Conservation (phyloP, 805 yeast species). For the Saccharomycopsis lassenensis region DNA sequence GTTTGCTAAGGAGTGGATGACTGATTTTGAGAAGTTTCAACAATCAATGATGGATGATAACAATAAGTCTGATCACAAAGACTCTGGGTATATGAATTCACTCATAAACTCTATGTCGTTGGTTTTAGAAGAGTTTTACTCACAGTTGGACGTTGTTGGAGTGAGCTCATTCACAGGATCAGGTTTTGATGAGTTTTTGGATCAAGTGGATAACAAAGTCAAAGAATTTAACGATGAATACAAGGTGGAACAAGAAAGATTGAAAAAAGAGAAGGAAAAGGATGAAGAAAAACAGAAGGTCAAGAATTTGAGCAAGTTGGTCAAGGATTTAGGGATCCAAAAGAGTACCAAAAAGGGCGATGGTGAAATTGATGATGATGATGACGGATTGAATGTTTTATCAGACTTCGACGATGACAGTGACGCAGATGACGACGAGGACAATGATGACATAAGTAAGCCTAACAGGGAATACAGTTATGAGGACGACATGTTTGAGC, state of each 20-base stretch:
- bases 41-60: constrained; percentile 57
- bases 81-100: constrained; percentile 89
- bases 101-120: constrained; percentile 89
- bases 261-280: constrained; percentile 64
- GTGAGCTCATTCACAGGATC: constrained; percentile 89
- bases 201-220: constrained; percentile 76
- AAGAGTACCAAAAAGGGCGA: constrained; percentile 21
- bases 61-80: constrained; percentile 52
- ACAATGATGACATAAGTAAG: constrained; percentile 11
- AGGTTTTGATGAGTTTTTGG: constrained; percentile 85
- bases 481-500: constrained; percentile 17
- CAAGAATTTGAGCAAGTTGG: constrained; percentile 55
- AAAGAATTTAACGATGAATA: constrained; percentile 80
- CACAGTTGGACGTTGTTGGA: constrained; percentile 84
- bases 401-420: constrained; percentile 42
- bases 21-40: constrained; percentile 89
- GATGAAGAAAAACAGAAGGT: constrained; percentile 65
- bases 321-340: constrained; percentile 76
- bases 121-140: constrained; percentile 92
- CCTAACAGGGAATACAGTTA: constrained; percentile 16
- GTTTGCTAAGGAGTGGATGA: constrained; percentile 95
- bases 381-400: constrained; percentile 38
- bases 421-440: constrained; percentile 33
- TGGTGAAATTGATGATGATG: constrained; percentile 27
- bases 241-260: constrained; percentile 75